These are phyloP conservation scores for Hamigera avellanea DNA, from an alignment of 495 filamentous ascomycete genomes.

Conservation along the genomic window DNA sequence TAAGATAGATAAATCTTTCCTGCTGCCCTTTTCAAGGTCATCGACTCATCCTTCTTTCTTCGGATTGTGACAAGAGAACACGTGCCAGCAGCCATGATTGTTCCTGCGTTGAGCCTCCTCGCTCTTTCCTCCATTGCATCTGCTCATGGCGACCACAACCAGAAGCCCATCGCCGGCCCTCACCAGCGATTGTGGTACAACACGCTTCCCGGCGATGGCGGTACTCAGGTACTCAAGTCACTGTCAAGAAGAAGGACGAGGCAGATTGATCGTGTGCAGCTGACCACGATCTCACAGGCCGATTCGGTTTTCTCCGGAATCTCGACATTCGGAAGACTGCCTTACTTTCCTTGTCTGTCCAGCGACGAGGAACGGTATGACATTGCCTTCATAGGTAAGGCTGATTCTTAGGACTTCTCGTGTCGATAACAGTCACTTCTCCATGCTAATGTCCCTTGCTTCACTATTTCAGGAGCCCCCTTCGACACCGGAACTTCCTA, in stretches of 20 bases:
- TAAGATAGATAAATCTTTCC: no score
- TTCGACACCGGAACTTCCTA: constrained; percentile 64
- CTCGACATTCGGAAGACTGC: constrained; percentile 65
- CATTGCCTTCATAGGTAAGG: constrained; percentile 64
- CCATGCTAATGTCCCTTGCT: background rate
- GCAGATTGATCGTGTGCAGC: no score
- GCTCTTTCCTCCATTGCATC: constrained; percentile 25
- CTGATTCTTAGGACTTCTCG: no score
- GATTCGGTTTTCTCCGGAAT: constrained; percentile 65
- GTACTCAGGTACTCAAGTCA: constrained; percentile 40
- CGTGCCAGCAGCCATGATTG: constrained; percentile 7
- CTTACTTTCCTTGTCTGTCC: constrained; percentile 67
- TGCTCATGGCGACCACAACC: constrained; percentile 41
- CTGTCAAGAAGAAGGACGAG: background rate
- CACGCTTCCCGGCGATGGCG: constrained; percentile 54
- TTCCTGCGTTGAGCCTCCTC: constrained; percentile 9
- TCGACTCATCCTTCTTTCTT: no score
- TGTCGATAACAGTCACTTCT: background rate
- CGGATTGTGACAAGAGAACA: no score
- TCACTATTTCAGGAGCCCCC: constrained; percentile 37
- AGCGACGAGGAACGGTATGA: constrained; percentile 62
- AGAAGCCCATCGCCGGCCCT: constrained; percentile 45
- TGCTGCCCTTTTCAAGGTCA: no score
- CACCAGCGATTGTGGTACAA: constrained; percentile 53
- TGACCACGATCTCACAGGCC: constrained; percentile 30